These are phyloP conservation scores for Ophiostoma sp. DNA, from an alignment of 2,329 filamentous ascomycete species.

Conservation along the genomic window DNA sequence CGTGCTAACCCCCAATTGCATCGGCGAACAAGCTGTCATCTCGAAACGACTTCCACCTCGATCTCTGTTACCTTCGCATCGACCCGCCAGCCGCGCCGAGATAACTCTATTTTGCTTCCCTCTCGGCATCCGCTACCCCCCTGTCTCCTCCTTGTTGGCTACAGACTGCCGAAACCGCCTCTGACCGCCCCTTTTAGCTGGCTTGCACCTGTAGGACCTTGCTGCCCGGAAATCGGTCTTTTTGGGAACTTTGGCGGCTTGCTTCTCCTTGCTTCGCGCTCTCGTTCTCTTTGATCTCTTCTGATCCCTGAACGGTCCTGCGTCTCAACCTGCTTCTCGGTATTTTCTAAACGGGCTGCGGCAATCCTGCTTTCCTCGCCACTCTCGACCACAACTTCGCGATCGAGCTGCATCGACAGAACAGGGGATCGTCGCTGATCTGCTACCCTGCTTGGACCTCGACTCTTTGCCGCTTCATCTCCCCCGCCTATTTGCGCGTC, in stretches of 20 bases:
- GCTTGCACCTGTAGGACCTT: too few species aligned
- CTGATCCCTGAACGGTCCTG: too few species aligned
- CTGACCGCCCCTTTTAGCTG: too few species aligned
- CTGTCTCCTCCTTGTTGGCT: too few species aligned
- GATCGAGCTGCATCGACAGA: constrained; percentile 15
- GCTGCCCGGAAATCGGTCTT: background rate
- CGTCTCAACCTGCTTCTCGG: too few species aligned
- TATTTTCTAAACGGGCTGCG: too few species aligned
- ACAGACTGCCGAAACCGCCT: too few species aligned
- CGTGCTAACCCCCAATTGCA: background rate
- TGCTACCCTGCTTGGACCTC: background rate
- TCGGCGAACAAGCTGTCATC: constrained; percentile 20
- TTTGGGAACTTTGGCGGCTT: background rate
- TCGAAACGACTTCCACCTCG: constrained; percentile 6
- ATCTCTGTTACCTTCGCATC: background rate
- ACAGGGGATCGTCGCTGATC: constrained; percentile 17
- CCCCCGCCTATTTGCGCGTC: background rate
- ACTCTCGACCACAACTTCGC: background rate
- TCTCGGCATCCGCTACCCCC: background rate
- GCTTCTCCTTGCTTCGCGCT: background rate
- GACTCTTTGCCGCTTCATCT: background rate
- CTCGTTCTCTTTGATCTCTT: too few species aligned
- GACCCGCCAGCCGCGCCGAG: background rate
- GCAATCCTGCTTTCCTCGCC: too few species aligned
- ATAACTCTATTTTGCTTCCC: background rate